A percentile compares a stretch with the other conserved stretches of the same genome.
Conservation (phyloP, 1,284 basidiomycete genomes). For the Singerocomus inundabilis region DNA sequence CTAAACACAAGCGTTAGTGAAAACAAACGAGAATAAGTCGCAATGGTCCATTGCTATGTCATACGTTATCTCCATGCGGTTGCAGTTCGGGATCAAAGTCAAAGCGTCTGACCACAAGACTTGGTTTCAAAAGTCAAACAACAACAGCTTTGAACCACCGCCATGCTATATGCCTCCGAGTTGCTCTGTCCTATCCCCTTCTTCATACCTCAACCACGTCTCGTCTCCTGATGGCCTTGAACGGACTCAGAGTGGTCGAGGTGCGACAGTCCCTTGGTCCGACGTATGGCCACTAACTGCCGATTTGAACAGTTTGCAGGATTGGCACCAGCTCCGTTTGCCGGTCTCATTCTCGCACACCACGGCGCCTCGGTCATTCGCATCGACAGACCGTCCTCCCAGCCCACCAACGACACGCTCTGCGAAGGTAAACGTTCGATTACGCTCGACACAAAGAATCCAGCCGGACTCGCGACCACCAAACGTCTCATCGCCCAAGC, state of each 20-base stretch:
- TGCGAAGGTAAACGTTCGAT: slow-evolving; percentile 75
- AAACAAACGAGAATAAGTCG: too few species aligned
- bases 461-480: slow-evolving; percentile 58
- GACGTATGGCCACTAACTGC: neutral
- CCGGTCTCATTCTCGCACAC: slow-evolving; percentile 79
- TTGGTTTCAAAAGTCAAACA: too few species aligned
- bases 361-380: slow-evolving; percentile 79
- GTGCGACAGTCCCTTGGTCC: slow-evolving; percentile 27
- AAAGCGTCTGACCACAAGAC: too few species aligned
- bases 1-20: too few species aligned
- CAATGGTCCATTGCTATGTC: too few species aligned
- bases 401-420: slow-evolving; percentile 49
- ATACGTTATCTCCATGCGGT: too few species aligned
- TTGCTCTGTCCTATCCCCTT: neutral
- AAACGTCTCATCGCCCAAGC: slow-evolving; percentile 60
- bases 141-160: too few species aligned
- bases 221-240: slow-evolving; percentile 43
- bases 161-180: too few species aligned
- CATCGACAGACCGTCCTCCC: slow-evolving; percentile 58
- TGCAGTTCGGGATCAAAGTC: too few species aligned
- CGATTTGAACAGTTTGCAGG: slow-evolving; percentile 66
- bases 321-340: slow-evolving; percentile 80
- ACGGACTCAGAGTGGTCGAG: slow-evolving; percentile 58
- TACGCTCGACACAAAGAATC: slow-evolving; percentile 61
- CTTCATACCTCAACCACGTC: neutral